These are phyloP conservation scores for Apiospora rasikravindrae DNA, from an alignment of 2,329 filamentous ascomycete species.

Conservation along the genomic window DNA sequence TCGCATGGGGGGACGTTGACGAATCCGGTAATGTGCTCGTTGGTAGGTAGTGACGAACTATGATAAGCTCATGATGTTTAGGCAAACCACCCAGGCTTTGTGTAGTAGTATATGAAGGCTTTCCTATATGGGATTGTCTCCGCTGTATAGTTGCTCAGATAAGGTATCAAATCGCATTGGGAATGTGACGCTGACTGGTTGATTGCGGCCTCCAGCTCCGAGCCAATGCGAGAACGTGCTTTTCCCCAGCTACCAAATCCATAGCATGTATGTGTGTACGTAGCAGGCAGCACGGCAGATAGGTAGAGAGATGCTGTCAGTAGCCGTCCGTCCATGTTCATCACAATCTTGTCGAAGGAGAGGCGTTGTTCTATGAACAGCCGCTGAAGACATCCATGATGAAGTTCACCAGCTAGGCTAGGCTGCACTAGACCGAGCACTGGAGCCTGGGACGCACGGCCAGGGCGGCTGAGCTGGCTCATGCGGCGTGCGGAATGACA, in stretches of 20 bases:
- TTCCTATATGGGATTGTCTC: constrained; percentile 5
- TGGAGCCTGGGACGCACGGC: background rate
- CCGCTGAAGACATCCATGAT: constrained; percentile 2
- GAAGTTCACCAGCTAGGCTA: background rate
- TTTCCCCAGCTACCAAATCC: background rate
- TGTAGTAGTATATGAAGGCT: background rate
- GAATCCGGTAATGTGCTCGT: background rate
- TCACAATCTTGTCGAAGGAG: background rate
- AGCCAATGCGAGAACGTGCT: background rate
- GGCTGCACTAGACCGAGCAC: background rate
- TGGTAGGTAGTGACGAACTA: background rate
- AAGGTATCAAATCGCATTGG: constrained; percentile 10
- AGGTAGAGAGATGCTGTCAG: background rate
- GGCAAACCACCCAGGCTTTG: background rate
- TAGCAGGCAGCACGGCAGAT: too few species aligned
- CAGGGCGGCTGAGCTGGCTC: background rate
- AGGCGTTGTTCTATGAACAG: constrained; percentile 4
- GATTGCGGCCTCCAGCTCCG: background rate
- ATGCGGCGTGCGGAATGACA: background rate
- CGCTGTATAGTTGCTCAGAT: constrained; percentile 7
- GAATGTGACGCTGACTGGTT: background rate
- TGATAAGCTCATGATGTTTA: background rate
- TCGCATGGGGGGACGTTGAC: background rate
- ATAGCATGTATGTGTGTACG: too few species aligned
- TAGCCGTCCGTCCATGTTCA: background rate